A percentile compares a stretch with the other conserved stretches of the same genome.
phyloP scores from a whole-genome alignment of 805 yeast genomes.

The Wickerhamomyces alni region DNA sequence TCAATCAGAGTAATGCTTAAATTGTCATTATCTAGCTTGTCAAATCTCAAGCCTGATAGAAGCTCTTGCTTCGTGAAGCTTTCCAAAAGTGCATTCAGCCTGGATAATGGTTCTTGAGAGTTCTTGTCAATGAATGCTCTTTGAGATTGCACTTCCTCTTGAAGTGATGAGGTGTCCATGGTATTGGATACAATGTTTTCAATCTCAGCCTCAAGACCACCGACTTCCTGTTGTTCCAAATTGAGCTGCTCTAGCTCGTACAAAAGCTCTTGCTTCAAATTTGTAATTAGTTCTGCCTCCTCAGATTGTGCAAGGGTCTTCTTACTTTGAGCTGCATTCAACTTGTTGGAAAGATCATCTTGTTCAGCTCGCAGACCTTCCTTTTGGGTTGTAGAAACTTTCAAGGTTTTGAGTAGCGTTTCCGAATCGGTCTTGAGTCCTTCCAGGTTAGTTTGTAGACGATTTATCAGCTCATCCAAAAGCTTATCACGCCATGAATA shows the following conservation, averaged over 20 bases:
- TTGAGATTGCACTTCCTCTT: conserved; percentile 13
- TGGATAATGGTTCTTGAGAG: conserved; percentile 15
- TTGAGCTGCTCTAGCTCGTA: conserved; percentile 3
- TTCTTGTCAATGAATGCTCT: conserved; percentile 10
- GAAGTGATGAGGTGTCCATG: conserved; percentile 14
- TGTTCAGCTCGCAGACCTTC: too few relatives aligned
- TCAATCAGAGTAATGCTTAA: conserved; percentile 5
- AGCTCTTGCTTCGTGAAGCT: conserved; percentile 10
- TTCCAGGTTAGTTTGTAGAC: too few relatives aligned
- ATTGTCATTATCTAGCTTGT: conserved; percentile 6
- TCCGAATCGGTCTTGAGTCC: too few relatives aligned
- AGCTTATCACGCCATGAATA: conserved; percentile 21
- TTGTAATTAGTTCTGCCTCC: conserved; percentile 9
- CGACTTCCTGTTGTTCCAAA: conserved; percentile 3
- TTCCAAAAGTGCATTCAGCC: conserved; percentile 8
- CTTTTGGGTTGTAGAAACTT: neutral
- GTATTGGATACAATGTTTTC: conserved; percentile 4
- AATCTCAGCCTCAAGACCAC: conserved; percentile 6
- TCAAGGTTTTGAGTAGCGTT: too few relatives aligned
- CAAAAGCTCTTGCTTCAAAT: conserved; percentile 8
- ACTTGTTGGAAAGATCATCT: neutral
- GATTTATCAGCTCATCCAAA: conserved; percentile 14
- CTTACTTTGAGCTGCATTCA: conserved; percentile 3
- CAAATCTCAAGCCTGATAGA: conserved; percentile 11
- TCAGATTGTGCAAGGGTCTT: conserved; percentile 11